These are phyloP conservation scores for Micractinium sp. DNA, from an alignment of 139 green algal genomes.

Conservation along the genomic window DNA sequence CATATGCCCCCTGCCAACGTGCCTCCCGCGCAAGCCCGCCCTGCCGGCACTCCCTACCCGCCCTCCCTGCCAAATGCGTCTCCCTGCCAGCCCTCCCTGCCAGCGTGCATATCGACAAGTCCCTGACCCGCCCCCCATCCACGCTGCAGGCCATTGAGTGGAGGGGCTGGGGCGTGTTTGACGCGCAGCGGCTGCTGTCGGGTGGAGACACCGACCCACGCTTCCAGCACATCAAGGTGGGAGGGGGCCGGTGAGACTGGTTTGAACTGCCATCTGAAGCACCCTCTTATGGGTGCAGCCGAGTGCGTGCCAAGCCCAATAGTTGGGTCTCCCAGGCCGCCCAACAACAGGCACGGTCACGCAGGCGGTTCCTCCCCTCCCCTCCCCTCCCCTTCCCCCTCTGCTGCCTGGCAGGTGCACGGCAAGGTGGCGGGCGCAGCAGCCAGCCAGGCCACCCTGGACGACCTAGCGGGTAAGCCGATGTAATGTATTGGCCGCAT, in stretches of 20 bases:
- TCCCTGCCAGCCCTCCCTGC: no score
- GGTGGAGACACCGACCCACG: background rate
- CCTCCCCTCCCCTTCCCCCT: background rate
- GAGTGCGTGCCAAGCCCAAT: no score
- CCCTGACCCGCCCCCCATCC: background rate
- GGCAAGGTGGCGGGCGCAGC: background rate
- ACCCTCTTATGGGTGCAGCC: no score
- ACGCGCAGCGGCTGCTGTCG: background rate
- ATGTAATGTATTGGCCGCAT: no score
- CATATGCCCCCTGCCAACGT: no score
- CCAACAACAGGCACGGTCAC: no score
- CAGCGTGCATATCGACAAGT: background rate
- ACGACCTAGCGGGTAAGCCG: conserved; percentile 4
- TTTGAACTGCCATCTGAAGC: no score
- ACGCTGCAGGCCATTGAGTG: background rate
- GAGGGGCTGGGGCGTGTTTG: conserved; percentile 1
- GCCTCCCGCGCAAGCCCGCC: background rate
- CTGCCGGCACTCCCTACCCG: no score
- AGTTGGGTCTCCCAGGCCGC: no score
- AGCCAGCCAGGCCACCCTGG: background rate
- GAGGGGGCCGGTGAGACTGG: background rate
- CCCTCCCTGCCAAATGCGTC: no score
- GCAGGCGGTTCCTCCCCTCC: background rate
- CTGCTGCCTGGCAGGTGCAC: background rate
- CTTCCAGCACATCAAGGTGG: background rate